A percentile compares a stretch with the other conserved stretches of the same genome.
phyloP scores from a whole-genome alignment of 2,329 filamentous ascomycete species.

The Cytospora piceae region DNA sequence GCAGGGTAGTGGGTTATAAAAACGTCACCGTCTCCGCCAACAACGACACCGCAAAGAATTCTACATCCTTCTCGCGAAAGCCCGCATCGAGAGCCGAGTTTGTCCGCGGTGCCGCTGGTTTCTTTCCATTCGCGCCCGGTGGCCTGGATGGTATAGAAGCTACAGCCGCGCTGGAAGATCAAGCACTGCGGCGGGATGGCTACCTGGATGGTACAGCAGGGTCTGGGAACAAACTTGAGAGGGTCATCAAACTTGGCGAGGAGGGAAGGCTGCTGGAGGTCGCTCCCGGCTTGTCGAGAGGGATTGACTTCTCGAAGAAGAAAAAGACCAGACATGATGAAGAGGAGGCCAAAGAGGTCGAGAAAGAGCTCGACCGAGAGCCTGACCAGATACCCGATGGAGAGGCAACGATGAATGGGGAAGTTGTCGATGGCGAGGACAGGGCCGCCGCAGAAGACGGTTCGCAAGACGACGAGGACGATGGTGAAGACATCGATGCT shows the following conservation, averaged over 20 bases:
- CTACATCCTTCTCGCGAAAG: constrained; percentile 84
- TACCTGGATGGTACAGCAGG: constrained; percentile 46
- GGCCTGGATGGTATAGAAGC: constrained; percentile 87
- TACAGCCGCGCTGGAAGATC: constrained; percentile 80
- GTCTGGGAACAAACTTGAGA: constrained; percentile 65
- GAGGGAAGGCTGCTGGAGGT: constrained; percentile 79
- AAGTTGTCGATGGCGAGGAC: constrained; percentile 23
- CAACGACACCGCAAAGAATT: constrained; percentile 92
- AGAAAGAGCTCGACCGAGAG: constrained; percentile 60
- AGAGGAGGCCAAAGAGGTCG: constrained; percentile 70
- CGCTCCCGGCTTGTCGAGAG: constrained; percentile 80
- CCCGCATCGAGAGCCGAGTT: constrained; percentile 88
- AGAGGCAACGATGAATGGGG: constrained; percentile 37
- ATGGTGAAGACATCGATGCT: constrained; percentile 74
- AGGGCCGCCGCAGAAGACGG: constrained; percentile 37
- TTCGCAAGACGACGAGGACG: constrained; percentile 46
- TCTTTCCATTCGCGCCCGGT: constrained; percentile 91
- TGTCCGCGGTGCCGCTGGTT: constrained; percentile 88
- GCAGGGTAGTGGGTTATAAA: constrained; percentile 88
- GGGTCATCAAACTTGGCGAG: constrained; percentile 79
- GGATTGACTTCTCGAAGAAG: constrained; percentile 70
- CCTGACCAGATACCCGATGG: constrained; percentile 43
- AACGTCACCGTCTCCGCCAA: constrained; percentile 91
- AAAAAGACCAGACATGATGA: constrained; percentile 60
- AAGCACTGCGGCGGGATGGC: constrained; percentile 60